A percentile compares a stretch with the other conserved stretches of the same genome.
These are phyloP conservation scores for Funneliformis mosseae DNA, from an alignment of 192 early-diverging fungal species.

Conservation along the genomic window DNA sequence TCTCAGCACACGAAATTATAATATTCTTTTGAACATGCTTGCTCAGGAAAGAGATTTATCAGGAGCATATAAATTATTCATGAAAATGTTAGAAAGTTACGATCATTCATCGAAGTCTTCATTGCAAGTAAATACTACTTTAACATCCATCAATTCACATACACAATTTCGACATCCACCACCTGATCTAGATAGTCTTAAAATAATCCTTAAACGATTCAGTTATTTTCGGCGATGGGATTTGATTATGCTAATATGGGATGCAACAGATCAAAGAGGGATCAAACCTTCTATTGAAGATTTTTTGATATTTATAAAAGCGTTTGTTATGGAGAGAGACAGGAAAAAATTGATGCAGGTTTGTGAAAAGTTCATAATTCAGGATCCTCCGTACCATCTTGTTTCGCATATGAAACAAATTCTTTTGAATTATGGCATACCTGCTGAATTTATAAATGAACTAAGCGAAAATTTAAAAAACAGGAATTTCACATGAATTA, in stretches of 20 bases:
- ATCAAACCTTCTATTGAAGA: too few species aligned
- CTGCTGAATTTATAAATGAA: background rate
- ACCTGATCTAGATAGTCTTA: background rate
- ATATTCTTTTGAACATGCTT: background rate
- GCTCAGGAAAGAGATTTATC: background rate
- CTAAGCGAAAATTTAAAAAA: background rate
- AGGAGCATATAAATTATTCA: background rate
- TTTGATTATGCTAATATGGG: conserved; percentile 14
- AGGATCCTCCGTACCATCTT: background rate
- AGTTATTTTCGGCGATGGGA: background rate
- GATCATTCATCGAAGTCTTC: background rate
- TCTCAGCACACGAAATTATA: background rate
- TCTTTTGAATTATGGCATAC: background rate
- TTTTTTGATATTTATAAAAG: conserved; percentile 4
- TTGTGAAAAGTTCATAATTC: background rate
- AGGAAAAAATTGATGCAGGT: background rate
- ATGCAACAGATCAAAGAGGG: background rate
- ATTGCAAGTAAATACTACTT: background rate
- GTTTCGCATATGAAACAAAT: background rate
- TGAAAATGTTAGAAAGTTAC: conserved; percentile 11
- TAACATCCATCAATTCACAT: background rate
- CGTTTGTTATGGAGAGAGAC: background rate
- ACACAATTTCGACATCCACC: background rate
- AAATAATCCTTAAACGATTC: conserved; percentile 14
- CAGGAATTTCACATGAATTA: too few species aligned